Conservation (phyloP, 2,329 filamentous ascomycete genomes). For the Teratosphaeria zuluensis region DNA sequence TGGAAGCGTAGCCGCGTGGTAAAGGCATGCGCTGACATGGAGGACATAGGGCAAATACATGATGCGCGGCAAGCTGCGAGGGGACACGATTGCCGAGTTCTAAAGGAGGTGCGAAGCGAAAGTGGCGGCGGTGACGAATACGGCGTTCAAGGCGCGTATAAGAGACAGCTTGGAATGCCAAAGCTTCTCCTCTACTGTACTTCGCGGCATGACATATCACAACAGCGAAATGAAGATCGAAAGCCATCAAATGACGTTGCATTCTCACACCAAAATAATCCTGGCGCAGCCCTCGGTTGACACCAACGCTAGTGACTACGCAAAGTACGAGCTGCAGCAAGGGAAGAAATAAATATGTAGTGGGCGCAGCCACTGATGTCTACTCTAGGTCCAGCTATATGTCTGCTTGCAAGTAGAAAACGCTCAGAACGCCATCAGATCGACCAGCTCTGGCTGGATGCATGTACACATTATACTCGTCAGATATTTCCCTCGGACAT, state of each 20-base stretch:
- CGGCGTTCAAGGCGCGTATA: slow-evolving; percentile 1
- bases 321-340: too few species aligned
- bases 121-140: too few species aligned
- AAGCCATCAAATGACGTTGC: neutral
- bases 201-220: neutral
- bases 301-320: too few species aligned
- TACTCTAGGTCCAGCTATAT: neutral
- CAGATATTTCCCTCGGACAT: neutral
- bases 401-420: neutral
- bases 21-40: neutral
- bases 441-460: neutral
- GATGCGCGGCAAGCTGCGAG: slow-evolving; percentile 76
- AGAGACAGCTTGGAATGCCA: neutral
- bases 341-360: too few species aligned
- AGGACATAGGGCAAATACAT: slow-evolving; percentile 67
- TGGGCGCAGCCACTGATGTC: neutral
- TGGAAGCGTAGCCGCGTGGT: neutral
- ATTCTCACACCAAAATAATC: too few species aligned
- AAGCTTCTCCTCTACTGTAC: neutral
- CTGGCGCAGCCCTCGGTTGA: too few species aligned
- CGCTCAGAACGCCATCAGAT: neutral
- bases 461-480: neutral
- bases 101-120: slow-evolving; percentile 31
- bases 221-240: neutral
- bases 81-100: slow-evolving; percentile 73